Conservation (phyloP, 257 asterid genomes). For the Striga asiatica region DNA sequence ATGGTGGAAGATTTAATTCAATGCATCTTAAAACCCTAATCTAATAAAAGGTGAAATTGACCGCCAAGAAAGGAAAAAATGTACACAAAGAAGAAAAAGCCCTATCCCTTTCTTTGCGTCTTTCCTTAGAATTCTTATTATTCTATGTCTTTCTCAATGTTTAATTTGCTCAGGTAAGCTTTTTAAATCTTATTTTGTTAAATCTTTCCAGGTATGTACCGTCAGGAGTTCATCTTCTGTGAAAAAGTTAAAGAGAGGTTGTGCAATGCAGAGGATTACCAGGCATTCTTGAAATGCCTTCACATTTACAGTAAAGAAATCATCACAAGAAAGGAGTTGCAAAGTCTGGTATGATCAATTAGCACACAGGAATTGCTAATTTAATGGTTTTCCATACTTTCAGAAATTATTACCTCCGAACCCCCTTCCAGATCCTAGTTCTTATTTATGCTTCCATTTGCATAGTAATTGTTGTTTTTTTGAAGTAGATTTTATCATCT, state of each 20-base stretch:
- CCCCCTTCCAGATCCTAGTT: no score
- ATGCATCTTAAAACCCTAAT: background rate
- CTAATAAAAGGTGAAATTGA: background rate
- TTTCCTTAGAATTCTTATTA: no score
- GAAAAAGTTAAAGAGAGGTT: conserved; percentile 82
- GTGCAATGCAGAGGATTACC: conserved; percentile 62
- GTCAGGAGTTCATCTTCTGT: conserved; percentile 65
- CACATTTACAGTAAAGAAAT: conserved; percentile 84
- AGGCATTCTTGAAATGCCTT: conserved; percentile 86
- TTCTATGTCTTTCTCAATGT: no score
- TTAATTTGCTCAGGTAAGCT: background rate
- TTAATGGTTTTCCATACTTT: conserved; percentile 9
- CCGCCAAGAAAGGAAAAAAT: background rate
- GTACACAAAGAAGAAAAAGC: background rate
- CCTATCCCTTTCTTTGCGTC: background rate
- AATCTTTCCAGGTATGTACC: conserved; percentile 44
- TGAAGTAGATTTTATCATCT: background rate
- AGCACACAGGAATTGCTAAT: background rate
- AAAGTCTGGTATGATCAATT: conserved; percentile 52
- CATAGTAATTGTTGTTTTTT: conserved; percentile 2
- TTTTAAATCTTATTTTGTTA: conserved; percentile 14
- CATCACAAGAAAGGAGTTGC: conserved; percentile 73
- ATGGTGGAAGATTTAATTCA: background rate
- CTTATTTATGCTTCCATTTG: no score
- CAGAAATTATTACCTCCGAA: conserved; percentile 5